Percentiles rank a stretch among this genome's conserved stretches.
Evolutionary conservation across 768 basidiomycete genomes (phyloP).

Genomic region (Mycena latifolia): DNA sequence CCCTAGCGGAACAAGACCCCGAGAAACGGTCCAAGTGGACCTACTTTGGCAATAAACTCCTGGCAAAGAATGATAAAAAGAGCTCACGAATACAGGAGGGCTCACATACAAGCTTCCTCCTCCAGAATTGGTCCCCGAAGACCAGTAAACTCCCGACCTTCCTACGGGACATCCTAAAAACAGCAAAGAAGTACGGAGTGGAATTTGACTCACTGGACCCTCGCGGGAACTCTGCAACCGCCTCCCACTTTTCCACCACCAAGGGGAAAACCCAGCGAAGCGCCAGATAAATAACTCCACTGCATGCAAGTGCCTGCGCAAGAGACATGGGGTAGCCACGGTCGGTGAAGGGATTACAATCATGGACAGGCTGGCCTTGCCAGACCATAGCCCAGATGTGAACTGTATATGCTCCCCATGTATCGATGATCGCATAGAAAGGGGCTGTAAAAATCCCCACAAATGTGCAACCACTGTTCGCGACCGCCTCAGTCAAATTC

Average conservation of each 20-base stretch:
- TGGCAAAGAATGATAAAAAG: too few relatives aligned
- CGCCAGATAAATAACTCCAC: too few relatives aligned
- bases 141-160: slow-evolving; percentile 15
- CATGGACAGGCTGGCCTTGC: not conserved
- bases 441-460: slow-evolving; percentile 12
- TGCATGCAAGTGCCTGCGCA: too few relatives aligned
- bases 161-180: slow-evolving; percentile 34
- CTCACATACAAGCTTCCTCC: too few relatives aligned
- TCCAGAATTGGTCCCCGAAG: too few relatives aligned
- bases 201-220: slow-evolving; percentile 28
- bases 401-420: not conserved
- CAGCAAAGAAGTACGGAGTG: slow-evolving; percentile 39
- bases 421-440: not conserved
- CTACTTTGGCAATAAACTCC: too few relatives aligned
- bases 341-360: not conserved
- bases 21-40: too few relatives aligned
- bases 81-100: too few relatives aligned
- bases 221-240: not conserved
- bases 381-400: not conserved
- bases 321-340: too few relatives aligned
- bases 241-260: too few relatives aligned
- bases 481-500: not conserved
- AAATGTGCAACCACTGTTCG: not conserved
- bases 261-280: too few relatives aligned
- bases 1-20: too few relatives aligned